These are phyloP conservation scores for Phaeotremella fagi DNA, from an alignment of 768 basidiomycete genomes.

Conservation along the genomic window DNA sequence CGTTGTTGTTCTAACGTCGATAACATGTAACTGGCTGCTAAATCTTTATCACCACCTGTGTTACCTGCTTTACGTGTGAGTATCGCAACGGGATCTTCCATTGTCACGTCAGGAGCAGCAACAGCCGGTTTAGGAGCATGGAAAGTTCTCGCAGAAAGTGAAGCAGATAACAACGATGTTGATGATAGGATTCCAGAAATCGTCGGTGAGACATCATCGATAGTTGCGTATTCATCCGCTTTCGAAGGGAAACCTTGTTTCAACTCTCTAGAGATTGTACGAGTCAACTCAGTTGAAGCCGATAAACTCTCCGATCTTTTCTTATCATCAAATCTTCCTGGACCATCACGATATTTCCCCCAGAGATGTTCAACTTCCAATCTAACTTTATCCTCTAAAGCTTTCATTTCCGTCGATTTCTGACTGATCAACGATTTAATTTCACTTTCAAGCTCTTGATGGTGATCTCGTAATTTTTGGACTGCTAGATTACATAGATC, in stretches of 20 bases:
- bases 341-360: slow-evolving; percentile 33
- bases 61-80: not conserved
- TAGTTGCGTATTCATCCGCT: not conserved
- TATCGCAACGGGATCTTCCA: not conserved
- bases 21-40: slow-evolving; percentile 1
- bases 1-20: slow-evolving; percentile 1
- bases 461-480: slow-evolving; percentile 21
- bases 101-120: not conserved
- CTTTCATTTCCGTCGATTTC: slow-evolving; percentile 32
- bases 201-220: not conserved
- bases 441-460: slow-evolving; percentile 30
- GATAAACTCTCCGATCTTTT: slow-evolving; percentile 8
- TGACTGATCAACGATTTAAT: slow-evolving; percentile 27
- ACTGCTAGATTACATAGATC: slow-evolving; percentile 33
- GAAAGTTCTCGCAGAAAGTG: slow-evolving; percentile 31
- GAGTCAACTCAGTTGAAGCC: not conserved
- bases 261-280: not conserved
- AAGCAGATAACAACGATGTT: slow-evolving; percentile 33
- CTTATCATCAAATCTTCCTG: slow-evolving; percentile 8
- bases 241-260: not conserved
- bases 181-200: slow-evolving; percentile 2
- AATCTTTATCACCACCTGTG: not conserved
- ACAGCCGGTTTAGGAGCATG: slow-evolving; percentile 13
- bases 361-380: slow-evolving; percentile 44
- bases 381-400: slow-evolving; percentile 33